phyloP scores from a whole-genome alignment of 306 rosid genomes.

The Cyamopsis tetragonoloba region DNA sequence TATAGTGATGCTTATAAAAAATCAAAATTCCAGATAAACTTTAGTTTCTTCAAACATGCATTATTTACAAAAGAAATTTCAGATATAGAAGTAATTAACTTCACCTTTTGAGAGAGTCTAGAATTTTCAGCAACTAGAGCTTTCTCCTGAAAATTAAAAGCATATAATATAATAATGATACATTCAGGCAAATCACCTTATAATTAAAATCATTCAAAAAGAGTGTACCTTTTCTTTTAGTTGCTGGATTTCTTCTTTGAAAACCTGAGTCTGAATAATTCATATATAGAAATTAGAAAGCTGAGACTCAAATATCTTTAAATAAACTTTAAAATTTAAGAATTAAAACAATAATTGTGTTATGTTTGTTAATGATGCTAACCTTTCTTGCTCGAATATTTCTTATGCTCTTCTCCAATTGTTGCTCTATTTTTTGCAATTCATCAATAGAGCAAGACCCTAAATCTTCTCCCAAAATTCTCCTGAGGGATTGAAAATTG shows the following conservation, averaged over 20 bases:
- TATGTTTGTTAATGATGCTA: background rate
- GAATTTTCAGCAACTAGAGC: conserved; percentile 53
- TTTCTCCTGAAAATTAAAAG: conserved; percentile 49
- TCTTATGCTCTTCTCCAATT: conserved; percentile 60
- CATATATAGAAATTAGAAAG: too few relatives aligned
- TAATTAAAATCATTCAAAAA: background rate
- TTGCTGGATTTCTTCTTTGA: conserved; percentile 49
- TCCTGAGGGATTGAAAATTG: conserved; percentile 39
- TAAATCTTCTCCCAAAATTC: conserved; percentile 63
- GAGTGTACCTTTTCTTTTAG: conserved; percentile 61
- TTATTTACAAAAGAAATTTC: background rate
- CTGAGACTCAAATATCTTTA: background rate
- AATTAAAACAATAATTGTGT: background rate
- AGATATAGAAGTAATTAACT: background rate
- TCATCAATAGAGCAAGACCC: conserved; percentile 64
- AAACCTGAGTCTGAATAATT: conserved; percentile 56
- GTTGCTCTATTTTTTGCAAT: conserved; percentile 56
- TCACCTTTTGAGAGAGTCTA: conserved; percentile 59
- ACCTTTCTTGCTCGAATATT: conserved; percentile 71
- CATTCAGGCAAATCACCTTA: background rate
- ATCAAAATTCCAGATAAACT: background rate
- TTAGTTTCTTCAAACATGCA: too few relatives aligned
- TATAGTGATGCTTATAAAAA: too few relatives aligned
- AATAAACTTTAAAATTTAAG: background rate
- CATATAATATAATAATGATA: too few relatives aligned